Evolutionary conservation across 176 grass and related monocot genomes (phyloP), one percentile per base, ranked within the genome.

Genomic region (Ensete ventricosum): DNA sequence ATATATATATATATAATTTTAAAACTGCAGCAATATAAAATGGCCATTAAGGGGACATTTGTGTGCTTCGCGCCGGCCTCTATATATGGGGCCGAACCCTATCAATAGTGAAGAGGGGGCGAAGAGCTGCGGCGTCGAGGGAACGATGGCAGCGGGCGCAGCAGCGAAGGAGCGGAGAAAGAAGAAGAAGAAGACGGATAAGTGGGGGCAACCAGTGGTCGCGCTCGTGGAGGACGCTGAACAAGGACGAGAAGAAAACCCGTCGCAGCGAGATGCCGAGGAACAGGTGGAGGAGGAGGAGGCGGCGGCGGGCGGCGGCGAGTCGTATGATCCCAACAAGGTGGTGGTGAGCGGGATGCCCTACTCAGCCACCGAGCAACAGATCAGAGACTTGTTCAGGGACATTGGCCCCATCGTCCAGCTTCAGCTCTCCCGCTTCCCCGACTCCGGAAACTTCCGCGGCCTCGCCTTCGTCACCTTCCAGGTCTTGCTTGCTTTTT

Each of bases 261-360:
- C 66, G 8, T 55, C 65, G 64, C 48, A 48, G 34, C 9, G 34
- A n/a, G 80, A 69, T 54, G 77, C 71, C 71, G 59, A 17, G 9
- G 71, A 10, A 22, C 79, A 9, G 11, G 55, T 52, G 17, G 67
- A 27, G 66, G 70, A 13, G 25, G 76, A 27, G 17, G 50, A 22
- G 64, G 4, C 9, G 54, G 7, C 17, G 11, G 49, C 7, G 25
- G 25, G 2, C 48, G 57, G 43, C 50, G 13, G 76, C 48, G 80
- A 83, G 51, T 34, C 43, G 66, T 88, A 85, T 14, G 90, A 99
- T 69, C 48, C 72, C 14, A 65, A 70, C 69, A 91, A 99, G 82
- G 90, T 99, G 67, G 90, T 99, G 78, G 90, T 82, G 11, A 99
- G 90, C 77, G 90, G 90, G 24, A 79, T 99, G 84, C 90, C 86